Conservation (phyloP, 805 yeast genomes). For the Wickerhamiella occidentalis region DNA sequence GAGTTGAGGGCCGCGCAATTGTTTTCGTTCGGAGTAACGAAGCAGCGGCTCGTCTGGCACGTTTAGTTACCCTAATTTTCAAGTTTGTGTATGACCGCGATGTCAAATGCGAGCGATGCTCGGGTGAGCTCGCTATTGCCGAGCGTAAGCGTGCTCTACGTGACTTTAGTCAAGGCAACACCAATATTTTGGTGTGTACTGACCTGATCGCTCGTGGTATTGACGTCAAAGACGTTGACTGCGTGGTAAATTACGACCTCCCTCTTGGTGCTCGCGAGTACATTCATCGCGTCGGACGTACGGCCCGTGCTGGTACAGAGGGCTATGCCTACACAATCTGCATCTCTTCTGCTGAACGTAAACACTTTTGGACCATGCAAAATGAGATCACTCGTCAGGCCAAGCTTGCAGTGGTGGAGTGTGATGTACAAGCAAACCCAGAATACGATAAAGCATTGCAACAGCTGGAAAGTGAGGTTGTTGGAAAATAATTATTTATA, state of each 20-base stretch:
- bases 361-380: conserved; percentile 32
- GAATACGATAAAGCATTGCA: conserved; percentile 36
- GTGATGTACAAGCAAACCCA: conserved; percentile 28
- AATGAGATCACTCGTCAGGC: conserved; percentile 22
- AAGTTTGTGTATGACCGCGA: conserved; percentile 17
- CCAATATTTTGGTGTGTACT: conserved; percentile 52
- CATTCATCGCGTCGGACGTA: conserved; percentile 92
- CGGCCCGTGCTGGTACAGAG: conserved; percentile 76
- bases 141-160: conserved; percentile 47
- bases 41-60: conserved; percentile 66
- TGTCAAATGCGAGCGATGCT: conserved; percentile 24
- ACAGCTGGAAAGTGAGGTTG: conserved; percentile 33
- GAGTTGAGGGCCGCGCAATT: conserved; percentile 31
- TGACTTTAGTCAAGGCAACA: conserved; percentile 43
- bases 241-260: conserved; percentile 80
- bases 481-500: conserved; percentile 12
- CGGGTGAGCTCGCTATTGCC: conserved; percentile 30
- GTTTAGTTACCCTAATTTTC: conserved; percentile 40
- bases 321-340: conserved; percentile 69
- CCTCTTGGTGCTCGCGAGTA: conserved; percentile 85
- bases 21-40: conserved; percentile 74
- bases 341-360: conserved; percentile 68
- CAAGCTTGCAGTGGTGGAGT: conserved; percentile 20
- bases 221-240: conserved; percentile 55
- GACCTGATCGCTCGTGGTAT: conserved; percentile 96